Evolutionary conservation across 768 basidiomycete species (phyloP).

Genomic region (Suillus brevipes): DNA sequence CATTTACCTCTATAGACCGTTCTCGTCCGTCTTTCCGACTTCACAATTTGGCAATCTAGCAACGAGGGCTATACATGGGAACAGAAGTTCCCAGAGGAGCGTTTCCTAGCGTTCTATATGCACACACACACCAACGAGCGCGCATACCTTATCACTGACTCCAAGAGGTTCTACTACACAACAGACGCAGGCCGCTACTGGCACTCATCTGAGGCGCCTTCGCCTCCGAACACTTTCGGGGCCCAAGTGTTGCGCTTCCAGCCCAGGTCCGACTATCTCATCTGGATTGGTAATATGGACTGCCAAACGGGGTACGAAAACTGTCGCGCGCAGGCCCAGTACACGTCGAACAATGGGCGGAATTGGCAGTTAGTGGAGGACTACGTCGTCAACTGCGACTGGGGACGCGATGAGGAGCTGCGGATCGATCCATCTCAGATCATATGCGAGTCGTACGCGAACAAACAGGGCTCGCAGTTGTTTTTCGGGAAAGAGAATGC

Average conservation of each 20-base stretch:
- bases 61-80: constrained; percentile 96
- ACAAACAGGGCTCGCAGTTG: constrained; percentile 80
- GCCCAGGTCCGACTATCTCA: constrained; percentile 77
- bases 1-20: constrained; percentile 56
- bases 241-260: constrained; percentile 85
- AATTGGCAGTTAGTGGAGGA: constrained; percentile 75
- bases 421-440: constrained; percentile 85
- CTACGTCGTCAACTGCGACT: constrained; percentile 90
- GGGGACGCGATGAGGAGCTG: constrained; percentile 81
- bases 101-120: constrained; percentile 83
- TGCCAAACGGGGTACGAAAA: constrained; percentile 51
- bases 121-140: constrained; percentile 78
- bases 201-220: constrained; percentile 58
- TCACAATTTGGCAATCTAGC: constrained; percentile 87
- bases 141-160: constrained; percentile 85
- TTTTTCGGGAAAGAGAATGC: constrained; percentile 53
- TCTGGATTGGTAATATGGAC: constrained; percentile 82
- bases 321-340: constrained; percentile 78
- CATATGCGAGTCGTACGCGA: constrained; percentile 83
- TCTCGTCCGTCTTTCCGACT: constrained; percentile 75
- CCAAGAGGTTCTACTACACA: constrained; percentile 68
- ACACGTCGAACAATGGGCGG: constrained; percentile 75
- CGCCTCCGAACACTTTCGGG: constrained; percentile 76
- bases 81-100: constrained; percentile 56
- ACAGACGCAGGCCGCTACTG: constrained; percentile 80